Conservation (phyloP, 768 basidiomycete species). For the Amanita subjunquillea region DNA sequence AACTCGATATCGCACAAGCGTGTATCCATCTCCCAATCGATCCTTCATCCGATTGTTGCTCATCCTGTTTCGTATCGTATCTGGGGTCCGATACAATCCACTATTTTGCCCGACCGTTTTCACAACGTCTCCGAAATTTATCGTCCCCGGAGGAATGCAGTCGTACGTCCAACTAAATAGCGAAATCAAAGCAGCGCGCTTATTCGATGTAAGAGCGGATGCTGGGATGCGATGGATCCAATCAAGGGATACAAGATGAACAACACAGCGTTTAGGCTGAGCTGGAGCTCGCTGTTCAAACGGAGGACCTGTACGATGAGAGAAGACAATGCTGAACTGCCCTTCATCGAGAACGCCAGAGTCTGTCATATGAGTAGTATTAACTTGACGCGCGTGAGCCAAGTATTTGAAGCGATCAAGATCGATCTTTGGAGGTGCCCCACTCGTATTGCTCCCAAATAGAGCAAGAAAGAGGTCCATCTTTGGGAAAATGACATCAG, state of each 20-base stretch:
- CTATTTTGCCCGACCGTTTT: background rate
- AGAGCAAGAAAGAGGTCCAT: background rate
- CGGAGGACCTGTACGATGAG: background rate
- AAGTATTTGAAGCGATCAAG: background rate
- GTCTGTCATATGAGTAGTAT: background rate
- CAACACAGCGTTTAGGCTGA: too few relatives aligned
- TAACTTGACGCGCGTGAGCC: background rate
- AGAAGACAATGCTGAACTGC: background rate
- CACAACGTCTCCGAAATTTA: background rate
- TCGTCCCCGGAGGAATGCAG: background rate
- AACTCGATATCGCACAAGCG: background rate
- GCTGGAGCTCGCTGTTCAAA: background rate
- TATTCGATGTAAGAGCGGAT: background rate
- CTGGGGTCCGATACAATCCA: background rate
- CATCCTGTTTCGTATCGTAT: background rate
- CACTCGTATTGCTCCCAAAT: background rate
- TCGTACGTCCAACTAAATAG: slow-evolving; percentile 4
- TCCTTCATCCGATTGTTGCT: background rate
- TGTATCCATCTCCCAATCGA: background rate
- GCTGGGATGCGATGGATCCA: background rate
- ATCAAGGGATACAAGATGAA: background rate
- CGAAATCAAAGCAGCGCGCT: background rate
- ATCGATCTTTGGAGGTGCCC: background rate
- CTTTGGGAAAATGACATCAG: background rate
- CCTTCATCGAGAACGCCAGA: background rate